These are phyloP conservation scores for Penicillium sp. DNA, from an alignment of 2,329 filamentous ascomycete genomes.

Conservation along the genomic window DNA sequence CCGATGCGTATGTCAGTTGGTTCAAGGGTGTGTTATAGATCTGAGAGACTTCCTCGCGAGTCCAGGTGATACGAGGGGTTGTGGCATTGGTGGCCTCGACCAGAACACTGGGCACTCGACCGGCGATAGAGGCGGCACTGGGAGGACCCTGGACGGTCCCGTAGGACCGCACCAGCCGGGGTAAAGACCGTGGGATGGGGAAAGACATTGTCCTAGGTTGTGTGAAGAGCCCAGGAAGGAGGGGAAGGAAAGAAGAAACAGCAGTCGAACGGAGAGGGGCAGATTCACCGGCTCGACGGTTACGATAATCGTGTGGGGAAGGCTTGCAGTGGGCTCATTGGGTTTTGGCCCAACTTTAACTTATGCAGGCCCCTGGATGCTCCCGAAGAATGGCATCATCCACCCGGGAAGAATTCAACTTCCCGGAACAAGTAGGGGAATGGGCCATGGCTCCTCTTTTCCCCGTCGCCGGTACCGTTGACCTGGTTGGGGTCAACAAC, in stretches of 20 bases:
- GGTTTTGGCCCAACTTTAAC: constrained; percentile 5
- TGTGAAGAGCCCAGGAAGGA: neutral
- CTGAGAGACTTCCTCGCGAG: constrained; percentile 73
- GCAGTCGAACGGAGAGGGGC: neutral
- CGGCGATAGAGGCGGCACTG: constrained; percentile 31
- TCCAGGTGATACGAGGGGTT: constrained; percentile 70
- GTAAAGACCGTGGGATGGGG: constrained; percentile 29
- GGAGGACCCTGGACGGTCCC: constrained; percentile 41
- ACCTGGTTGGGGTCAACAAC: neutral
- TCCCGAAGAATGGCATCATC: neutral
- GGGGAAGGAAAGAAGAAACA: neutral
- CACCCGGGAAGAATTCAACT: neutral
- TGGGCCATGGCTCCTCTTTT: neutral
- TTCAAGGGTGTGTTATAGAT: constrained; percentile 81
- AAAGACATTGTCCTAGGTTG: constrained; percentile 26
- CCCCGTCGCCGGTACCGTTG: neutral
- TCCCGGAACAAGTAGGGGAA: neutral
- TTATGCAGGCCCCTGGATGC: neutral
- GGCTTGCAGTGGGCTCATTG: neutral
- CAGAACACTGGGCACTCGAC: constrained; percentile 32
- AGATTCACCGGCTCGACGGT: constrained; percentile 19
- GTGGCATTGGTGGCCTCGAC: constrained; percentile 38
- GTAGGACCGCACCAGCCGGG: constrained; percentile 33
- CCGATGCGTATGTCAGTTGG: constrained; percentile 72
- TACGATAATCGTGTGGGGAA: constrained; percentile 8